Conservation (phyloP, 768 basidiomycete species). For the Mycena rosella region DNA sequence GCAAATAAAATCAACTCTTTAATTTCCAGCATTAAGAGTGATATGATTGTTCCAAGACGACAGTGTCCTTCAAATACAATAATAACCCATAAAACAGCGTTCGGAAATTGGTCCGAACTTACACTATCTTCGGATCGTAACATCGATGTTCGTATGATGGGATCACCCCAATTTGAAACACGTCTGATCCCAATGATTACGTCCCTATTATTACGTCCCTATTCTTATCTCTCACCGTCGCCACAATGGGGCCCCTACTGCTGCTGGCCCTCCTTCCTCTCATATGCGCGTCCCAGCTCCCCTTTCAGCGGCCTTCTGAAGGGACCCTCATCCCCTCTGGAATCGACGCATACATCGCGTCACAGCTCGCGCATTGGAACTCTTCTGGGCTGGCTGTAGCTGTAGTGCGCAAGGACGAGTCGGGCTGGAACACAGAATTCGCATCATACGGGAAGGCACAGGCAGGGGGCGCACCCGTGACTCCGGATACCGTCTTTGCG, state of each 20-base stretch:
- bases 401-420: slow-evolving; percentile 51
- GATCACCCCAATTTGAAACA: too few relatives aligned
- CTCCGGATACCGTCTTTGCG: slow-evolving; percentile 58
- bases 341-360: slow-evolving; percentile 27
- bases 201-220: too few relatives aligned
- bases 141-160: too few relatives aligned
- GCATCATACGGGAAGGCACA: slow-evolving; percentile 54
- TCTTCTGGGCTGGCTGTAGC: slow-evolving; percentile 56
- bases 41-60: too few relatives aligned
- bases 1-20: too few relatives aligned
- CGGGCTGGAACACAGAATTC: slow-evolving; percentile 52
- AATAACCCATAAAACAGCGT: too few relatives aligned
- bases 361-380: slow-evolving; percentile 49
- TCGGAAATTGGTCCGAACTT: too few relatives aligned
- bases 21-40: too few relatives aligned
- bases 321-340: slow-evolving; percentile 23
- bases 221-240: too few relatives aligned
- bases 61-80: too few relatives aligned
- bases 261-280: background rate
- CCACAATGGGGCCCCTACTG: background rate
- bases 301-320: background rate
- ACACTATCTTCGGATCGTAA: too few relatives aligned
- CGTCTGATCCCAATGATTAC: too few relatives aligned
- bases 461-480: slow-evolving; percentile 50
- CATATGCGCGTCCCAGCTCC: background rate